Evolutionary conservation across 305 asterid genomes (phyloP).

Genomic region (Fraxinus albicans): DNA sequence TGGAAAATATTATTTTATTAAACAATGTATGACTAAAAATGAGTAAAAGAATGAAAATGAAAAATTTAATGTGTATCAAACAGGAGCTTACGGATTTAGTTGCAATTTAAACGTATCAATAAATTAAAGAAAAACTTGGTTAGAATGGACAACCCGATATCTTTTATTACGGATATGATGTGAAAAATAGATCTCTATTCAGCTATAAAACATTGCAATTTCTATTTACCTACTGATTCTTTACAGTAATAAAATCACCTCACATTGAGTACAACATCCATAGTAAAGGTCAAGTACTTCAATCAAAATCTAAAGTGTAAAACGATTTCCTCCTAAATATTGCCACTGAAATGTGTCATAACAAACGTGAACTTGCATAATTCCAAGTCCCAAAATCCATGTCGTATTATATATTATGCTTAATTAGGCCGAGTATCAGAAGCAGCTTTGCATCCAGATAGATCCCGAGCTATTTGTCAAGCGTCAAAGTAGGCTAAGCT

Average conservation of each 20-base stretch:
- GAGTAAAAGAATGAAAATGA: no score
- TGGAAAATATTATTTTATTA: no score
- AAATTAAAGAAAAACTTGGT: not conserved
- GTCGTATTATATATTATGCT: conserved; percentile 10
- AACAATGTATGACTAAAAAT: no score
- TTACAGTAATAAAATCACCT: conserved; percentile 37
- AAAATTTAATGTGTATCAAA: no score
- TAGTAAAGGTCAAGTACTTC: not conserved
- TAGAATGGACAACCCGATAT: conserved; percentile 13
- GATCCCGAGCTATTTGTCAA: conserved; percentile 18
- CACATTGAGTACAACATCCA: conserved; percentile 19
- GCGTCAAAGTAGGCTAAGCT: conserved; percentile 10
- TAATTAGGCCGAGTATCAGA: conserved; percentile 1
- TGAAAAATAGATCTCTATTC: conserved; percentile 16
- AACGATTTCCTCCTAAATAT: not conserved
- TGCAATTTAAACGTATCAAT: not conserved
- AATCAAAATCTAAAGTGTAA: conserved; percentile 3
- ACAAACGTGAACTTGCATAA: not conserved
- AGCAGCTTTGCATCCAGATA: not conserved
- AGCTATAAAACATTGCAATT: conserved; percentile 25
- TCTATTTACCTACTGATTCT: conserved; percentile 33
- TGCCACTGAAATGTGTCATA: not conserved
- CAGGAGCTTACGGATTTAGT: not conserved
- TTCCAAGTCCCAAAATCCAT: conserved; percentile 10
- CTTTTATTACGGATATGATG: conserved; percentile 23